phyloP scores from a whole-genome alignment of 169 alveolate genomes.

The Plasmodium inui region DNA sequence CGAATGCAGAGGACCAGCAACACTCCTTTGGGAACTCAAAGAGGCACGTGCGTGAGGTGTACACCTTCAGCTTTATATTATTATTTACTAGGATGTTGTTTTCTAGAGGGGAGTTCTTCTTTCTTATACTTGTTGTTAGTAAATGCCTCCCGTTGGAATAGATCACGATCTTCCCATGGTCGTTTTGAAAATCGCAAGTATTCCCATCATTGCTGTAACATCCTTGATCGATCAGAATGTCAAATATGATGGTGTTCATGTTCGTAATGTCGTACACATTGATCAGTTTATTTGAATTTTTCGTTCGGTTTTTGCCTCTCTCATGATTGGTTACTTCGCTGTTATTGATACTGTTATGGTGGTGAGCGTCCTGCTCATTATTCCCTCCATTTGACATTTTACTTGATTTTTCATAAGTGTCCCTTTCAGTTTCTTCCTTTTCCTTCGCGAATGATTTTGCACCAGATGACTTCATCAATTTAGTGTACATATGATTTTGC shows the following conservation, averaged over 20 bases:
- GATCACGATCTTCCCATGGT: slow-evolving; percentile 57
- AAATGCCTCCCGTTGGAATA: slow-evolving; percentile 73
- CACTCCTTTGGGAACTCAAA: slow-evolving; percentile 74
- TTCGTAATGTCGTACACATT: slow-evolving; percentile 70
- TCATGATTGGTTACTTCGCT: neutral
- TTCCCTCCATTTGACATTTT: neutral
- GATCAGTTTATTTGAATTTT: slow-evolving; percentile 28
- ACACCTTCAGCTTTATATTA: slow-evolving; percentile 44
- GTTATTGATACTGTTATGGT: neutral
- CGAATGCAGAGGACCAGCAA: slow-evolving; percentile 71
- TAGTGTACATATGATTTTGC: slow-evolving; percentile 69
- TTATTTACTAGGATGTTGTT: slow-evolving; percentile 13
- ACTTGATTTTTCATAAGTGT: neutral
- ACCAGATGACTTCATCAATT: slow-evolving; percentile 3
- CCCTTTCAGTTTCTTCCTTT: slow-evolving; percentile 1
- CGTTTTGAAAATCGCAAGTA: slow-evolving; percentile 2
- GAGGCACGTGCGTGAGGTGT: slow-evolving; percentile 59
- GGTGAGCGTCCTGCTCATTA: neutral
- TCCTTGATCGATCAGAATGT: slow-evolving; percentile 72
- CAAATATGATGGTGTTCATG: slow-evolving; percentile 74
- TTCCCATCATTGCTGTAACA: slow-evolving; percentile 45
- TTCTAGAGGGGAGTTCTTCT: slow-evolving; percentile 5
- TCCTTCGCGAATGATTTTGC: slow-evolving; percentile 4
- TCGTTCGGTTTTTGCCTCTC: neutral
- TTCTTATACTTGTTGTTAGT: slow-evolving; percentile 64